A percentile compares a stretch with the other conserved stretches of the same genome.
Conservation (phyloP, 2,329 filamentous ascomycete genomes). For the Cladosporium sp. region DNA sequence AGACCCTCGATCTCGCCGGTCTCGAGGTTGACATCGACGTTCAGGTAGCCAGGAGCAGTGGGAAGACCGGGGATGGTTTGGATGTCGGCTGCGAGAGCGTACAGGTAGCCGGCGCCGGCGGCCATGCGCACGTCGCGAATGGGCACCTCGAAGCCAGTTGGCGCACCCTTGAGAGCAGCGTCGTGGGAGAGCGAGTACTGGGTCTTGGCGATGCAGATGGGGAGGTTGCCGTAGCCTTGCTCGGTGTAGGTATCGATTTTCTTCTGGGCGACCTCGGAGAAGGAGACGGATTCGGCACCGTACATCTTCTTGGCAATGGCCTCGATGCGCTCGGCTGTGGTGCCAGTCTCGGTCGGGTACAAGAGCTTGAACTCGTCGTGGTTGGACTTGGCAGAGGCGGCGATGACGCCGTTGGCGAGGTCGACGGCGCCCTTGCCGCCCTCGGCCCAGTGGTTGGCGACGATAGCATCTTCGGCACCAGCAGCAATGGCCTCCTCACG, state of each 20-base stretch:
- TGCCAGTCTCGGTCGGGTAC: slow-evolving; percentile 71
- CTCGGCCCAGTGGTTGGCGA: slow-evolving; percentile 95
- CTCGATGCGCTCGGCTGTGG: slow-evolving; percentile 86
- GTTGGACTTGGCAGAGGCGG: slow-evolving; percentile 75
- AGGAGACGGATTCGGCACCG: slow-evolving; percentile 83
- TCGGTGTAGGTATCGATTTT: slow-evolving; percentile 94
- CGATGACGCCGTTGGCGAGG: slow-evolving; percentile 81
- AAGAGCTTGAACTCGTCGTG: slow-evolving; percentile 78
- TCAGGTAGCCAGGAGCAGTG: slow-evolving; percentile 91
- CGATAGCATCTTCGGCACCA: slow-evolving; percentile 88
- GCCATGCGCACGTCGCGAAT: slow-evolving; percentile 93
- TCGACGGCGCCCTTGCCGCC: slow-evolving; percentile 88
- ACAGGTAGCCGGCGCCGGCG: slow-evolving; percentile 90
- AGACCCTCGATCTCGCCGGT: slow-evolving; percentile 65
- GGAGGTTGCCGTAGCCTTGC: slow-evolving; percentile 89
- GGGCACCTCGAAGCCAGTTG: slow-evolving; percentile 89
- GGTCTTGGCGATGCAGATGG: slow-evolving; percentile 97
- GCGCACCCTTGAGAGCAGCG: slow-evolving; percentile 89
- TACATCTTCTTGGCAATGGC: slow-evolving; percentile 92
- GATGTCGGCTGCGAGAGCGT: slow-evolving; percentile 93
- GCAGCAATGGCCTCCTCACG: slow-evolving; percentile 88
- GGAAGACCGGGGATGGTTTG: slow-evolving; percentile 96
- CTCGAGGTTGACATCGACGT: slow-evolving; percentile 70
- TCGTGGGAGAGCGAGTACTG: slow-evolving; percentile 97
- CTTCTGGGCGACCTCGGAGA: slow-evolving; percentile 89